These are phyloP conservation scores for Agrostemma githago DNA, from an alignment of 148 eudicot species.

Conservation along the genomic window DNA sequence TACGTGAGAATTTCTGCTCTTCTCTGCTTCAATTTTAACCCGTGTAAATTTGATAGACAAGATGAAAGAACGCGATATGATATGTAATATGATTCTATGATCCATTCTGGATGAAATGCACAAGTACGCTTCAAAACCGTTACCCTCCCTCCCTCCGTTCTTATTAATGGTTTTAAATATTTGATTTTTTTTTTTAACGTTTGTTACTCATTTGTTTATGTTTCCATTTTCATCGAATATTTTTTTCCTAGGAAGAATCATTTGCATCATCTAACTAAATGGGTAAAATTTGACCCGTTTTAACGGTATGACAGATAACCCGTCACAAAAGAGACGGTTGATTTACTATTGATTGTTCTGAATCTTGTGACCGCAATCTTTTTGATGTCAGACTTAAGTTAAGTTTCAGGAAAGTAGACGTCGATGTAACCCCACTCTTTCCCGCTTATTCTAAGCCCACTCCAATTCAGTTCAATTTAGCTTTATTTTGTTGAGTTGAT, in stretches of 20 bases:
- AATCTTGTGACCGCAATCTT: background rate
- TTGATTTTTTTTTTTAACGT: background rate
- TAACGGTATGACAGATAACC: too few species aligned
- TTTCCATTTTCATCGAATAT: too few species aligned
- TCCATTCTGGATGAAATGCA: constrained; percentile 20
- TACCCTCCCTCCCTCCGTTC: background rate
- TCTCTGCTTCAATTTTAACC: constrained; percentile 19
- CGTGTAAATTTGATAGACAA: constrained; percentile 27
- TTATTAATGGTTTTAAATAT: too few species aligned
- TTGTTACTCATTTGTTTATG: background rate
- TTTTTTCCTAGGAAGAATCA: too few species aligned
- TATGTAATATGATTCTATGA: background rate
- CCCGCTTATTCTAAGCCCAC: too few species aligned
- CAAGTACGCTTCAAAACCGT: constrained; percentile 9
- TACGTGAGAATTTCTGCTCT: constrained; percentile 16
- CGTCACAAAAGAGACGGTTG: too few species aligned
- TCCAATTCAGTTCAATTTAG: too few species aligned
- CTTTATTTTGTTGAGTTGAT: too few species aligned
- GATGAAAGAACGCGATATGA: constrained; percentile 20
- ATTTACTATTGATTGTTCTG: background rate
- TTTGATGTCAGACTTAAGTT: background rate
- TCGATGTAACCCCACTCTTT: background rate
- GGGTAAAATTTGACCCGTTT: too few species aligned
- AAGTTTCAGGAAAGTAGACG: background rate
- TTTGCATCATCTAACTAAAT: too few species aligned